Evolutionary conservation across 2,329 filamentous ascomycete genomes (phyloP).

Genomic region (Fusarium staphyleae): DNA sequence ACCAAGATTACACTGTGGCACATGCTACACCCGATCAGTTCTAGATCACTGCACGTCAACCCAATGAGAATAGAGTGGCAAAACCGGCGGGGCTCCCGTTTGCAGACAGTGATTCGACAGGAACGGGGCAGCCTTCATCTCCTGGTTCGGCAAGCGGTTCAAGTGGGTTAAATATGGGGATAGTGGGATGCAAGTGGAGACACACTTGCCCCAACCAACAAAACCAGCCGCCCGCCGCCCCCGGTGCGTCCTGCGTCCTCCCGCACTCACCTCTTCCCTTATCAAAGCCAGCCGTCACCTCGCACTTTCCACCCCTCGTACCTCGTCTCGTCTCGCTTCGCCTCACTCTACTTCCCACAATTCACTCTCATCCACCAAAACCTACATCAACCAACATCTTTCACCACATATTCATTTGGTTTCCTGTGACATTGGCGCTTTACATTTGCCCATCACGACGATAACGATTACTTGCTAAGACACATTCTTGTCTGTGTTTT

Average conservation of each 20-base stretch:
- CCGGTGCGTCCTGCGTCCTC: constrained; percentile 35
- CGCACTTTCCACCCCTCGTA: constrained; percentile 35
- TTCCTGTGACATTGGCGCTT: constrained; percentile 21
- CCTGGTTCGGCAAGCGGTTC: constrained; percentile 32
- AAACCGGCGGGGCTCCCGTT: constrained; percentile 38
- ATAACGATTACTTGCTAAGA: constrained; percentile 16
- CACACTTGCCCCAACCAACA: constrained; percentile 44
- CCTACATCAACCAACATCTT: constrained; percentile 33
- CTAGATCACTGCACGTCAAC: constrained; percentile 33
- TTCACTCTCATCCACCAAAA: constrained; percentile 33
- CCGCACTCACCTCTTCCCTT: constrained; percentile 34
- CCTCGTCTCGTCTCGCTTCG: constrained; percentile 39
- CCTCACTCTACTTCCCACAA: constrained; percentile 39
- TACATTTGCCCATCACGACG: constrained; percentile 19
- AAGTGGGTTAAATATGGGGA: constrained; percentile 17
- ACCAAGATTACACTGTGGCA: constrained; percentile 43
- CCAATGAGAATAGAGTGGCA: constrained; percentile 48
- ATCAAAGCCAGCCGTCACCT: constrained; percentile 38
- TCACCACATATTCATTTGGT: constrained; percentile 4
- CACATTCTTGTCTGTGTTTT: constrained; percentile 31
- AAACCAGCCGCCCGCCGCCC: constrained; percentile 42
- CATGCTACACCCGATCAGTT: constrained; percentile 29
- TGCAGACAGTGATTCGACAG: constrained; percentile 43
- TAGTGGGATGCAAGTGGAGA: constrained; percentile 24
- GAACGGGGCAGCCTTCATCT: constrained; percentile 34